These are phyloP conservation scores for Ascochyta pisi DNA, from an alignment of 2,329 filamentous ascomycete species.

Conservation along the genomic window DNA sequence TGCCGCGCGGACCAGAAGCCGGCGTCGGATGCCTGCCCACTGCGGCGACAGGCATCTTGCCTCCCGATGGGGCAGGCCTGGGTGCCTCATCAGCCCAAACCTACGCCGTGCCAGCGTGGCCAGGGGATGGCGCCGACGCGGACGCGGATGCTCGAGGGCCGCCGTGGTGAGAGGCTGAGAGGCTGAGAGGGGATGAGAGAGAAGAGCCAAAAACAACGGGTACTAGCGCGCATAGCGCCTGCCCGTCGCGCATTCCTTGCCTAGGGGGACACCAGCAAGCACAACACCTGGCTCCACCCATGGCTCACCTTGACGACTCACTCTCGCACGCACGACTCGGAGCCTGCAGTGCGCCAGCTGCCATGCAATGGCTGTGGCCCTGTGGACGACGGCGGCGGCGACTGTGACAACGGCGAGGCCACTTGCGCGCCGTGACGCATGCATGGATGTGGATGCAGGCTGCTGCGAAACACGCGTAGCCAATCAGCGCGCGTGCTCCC, in stretches of 20 bases:
- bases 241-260: constrained; percentile 18
- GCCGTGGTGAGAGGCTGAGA: neutral
- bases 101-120: constrained; percentile 19
- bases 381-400: constrained; percentile 20
- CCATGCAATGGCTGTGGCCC: neutral
- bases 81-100: constrained; percentile 21
- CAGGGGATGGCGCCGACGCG: constrained; percentile 13
- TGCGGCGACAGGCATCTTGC: neutral
- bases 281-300: constrained; percentile 11
- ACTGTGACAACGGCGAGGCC: constrained; percentile 22
- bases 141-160: constrained; percentile 2
- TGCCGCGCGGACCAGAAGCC: constrained; percentile 23
- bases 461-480: constrained; percentile 11
- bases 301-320: constrained; percentile 10
- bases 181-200: neutral
- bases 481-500: constrained; percentile 20
- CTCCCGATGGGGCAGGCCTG: constrained; percentile 14
- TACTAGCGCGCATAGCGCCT: constrained; percentile 18
- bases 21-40: constrained; percentile 1
- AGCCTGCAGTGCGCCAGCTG: constrained; percentile 7
- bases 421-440: constrained; percentile 15
- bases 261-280: neutral
- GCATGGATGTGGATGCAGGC: neutral
- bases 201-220: constrained; percentile 18
- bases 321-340: constrained; percentile 12